Evolutionary conservation across 1,284 basidiomycete genomes (phyloP).

Genomic region (Inonotus hispidus): DNA sequence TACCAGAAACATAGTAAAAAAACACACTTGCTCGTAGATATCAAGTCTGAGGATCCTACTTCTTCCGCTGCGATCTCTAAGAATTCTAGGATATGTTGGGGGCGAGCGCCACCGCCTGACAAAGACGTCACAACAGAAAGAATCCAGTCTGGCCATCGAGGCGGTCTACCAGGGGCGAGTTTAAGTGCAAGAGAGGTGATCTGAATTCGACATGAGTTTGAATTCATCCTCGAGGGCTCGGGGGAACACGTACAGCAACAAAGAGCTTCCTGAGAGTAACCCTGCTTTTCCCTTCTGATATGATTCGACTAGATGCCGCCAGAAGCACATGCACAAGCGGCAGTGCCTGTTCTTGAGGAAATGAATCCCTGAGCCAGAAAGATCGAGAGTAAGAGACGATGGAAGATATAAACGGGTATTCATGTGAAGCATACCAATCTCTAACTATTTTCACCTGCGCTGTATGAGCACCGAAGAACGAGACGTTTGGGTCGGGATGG

Average conservation of each 20-base stretch:
- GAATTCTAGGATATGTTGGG: conserved; percentile 68
- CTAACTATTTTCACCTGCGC: conserved; percentile 86
- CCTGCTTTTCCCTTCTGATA: conserved; percentile 47
- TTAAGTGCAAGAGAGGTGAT: conserved; percentile 73
- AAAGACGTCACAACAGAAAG: conserved; percentile 51
- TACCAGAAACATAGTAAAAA: not conserved
- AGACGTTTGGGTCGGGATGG: conserved; percentile 70
- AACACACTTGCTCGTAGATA: conserved; percentile 69
- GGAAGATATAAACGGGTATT: not conserved
- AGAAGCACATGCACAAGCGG: conserved; percentile 57
- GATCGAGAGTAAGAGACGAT: not conserved
- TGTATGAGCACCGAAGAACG: conserved; percentile 90
- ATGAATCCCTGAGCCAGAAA: conserved; percentile 46
- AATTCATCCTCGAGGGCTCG: not conserved
- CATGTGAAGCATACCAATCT: conserved; percentile 73
- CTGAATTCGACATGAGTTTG: conserved; percentile 31
- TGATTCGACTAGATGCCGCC: conserved; percentile 55
- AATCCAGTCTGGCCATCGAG: conserved; percentile 71
- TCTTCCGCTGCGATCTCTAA: conserved; percentile 83
- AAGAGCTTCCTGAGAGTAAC: conserved; percentile 82
- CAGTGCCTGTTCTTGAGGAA: conserved; percentile 49
- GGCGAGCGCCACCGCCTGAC: conserved; percentile 48
- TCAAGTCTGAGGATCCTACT: conserved; percentile 64
- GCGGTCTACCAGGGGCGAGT: conserved; percentile 51
- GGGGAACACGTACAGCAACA: conserved; percentile 59